These are phyloP conservation scores for Penicillium sp. DNA, from an alignment of 2,329 filamentous ascomycete species.

Conservation along the genomic window DNA sequence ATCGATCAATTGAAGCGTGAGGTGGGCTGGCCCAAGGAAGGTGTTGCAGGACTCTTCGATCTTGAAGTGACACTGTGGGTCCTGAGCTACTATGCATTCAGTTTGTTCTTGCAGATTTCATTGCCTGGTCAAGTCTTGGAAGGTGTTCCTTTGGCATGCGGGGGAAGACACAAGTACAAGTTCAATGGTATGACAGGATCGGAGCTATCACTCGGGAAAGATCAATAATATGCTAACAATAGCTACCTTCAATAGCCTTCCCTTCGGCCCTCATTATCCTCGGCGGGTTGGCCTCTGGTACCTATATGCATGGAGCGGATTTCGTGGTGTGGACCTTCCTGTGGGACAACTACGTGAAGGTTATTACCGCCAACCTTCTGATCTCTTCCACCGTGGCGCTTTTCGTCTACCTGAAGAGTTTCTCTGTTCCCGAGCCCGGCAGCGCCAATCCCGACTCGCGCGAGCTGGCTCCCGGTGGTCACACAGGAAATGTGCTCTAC, in stretches of 20 bases:
- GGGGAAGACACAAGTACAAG: conserved; percentile 77
- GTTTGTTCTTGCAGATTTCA: conserved; percentile 70
- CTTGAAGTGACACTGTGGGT: conserved; percentile 68
- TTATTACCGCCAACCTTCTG: conserved; percentile 79
- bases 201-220: not conserved
- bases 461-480: conserved; percentile 78
- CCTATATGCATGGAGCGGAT: conserved; percentile 71
- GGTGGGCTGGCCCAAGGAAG: conserved; percentile 75
- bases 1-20: conserved; percentile 74
- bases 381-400: conserved; percentile 71
- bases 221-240: not conserved
- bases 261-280: conserved; percentile 73
- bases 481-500: conserved; percentile 82
- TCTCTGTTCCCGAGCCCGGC: conserved; percentile 64
- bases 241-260: conserved; percentile 58
- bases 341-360: conserved; percentile 82
- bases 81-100: conserved; percentile 75
- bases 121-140: conserved; percentile 72
- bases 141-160: conserved; percentile 68
- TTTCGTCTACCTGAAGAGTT: conserved; percentile 80
- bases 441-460: conserved; percentile 70
- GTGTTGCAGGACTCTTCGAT: conserved; percentile 69
- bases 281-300: conserved; percentile 70
- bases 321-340: conserved; percentile 93
- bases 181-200: conserved; percentile 63